Evolutionary conservation across 2,329 filamentous ascomycete species (phyloP), one percentile per base, ranked within the genome.

Genomic region (Diaporthe sp.): DNA sequence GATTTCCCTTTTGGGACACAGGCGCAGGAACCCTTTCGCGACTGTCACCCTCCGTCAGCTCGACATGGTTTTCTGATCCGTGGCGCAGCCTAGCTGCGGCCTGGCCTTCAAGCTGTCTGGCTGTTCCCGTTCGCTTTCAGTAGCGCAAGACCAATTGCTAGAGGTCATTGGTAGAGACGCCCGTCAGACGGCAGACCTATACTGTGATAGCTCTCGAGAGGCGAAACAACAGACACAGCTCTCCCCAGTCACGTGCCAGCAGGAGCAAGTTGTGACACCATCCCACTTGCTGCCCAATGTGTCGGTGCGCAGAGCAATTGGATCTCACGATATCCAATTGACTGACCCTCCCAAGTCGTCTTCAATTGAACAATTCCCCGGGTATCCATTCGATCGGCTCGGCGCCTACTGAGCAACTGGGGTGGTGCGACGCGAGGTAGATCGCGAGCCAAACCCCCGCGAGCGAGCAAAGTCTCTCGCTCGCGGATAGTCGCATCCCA

Each of bases 11-110:
- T 64, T n/a, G 33, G 55, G 69, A 61, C 45, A 33, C 57, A 30
- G 45, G 57, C 70, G 45, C 57, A 72, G 57, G 70, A 72, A 72
- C 70, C 70, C 57, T 72, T 64, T 60, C 19, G n/a, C 50, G 57
- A 52, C 60, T 54, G 33, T 33, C 70, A 61, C 70, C 70, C 55
- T 40, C 57, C 45, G 30, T 55, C 70, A 64, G 70, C 57, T 72
- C 42, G 70, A 55, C 70, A 72, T 42, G 70, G 70, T 64, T 64
- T 42, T 54, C 42, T 54, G 19, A 47, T 45, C 57, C 30, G 70
- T 60, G 57, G 70, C 60, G 70, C 45, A 55, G 35, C 38, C 17
- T 7, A n/a, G 42, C 52, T 71, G 54, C 45, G 61, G 61, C 61
- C 45, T 52, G 30, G n/a, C 22, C 58, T 64, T 66, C 40, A 13